A percentile compares a stretch with the other conserved stretches of the same genome.
phyloP scores from a whole-genome alignment of 345 rosid genomes.

The Limnanthes douglasii region DNA sequence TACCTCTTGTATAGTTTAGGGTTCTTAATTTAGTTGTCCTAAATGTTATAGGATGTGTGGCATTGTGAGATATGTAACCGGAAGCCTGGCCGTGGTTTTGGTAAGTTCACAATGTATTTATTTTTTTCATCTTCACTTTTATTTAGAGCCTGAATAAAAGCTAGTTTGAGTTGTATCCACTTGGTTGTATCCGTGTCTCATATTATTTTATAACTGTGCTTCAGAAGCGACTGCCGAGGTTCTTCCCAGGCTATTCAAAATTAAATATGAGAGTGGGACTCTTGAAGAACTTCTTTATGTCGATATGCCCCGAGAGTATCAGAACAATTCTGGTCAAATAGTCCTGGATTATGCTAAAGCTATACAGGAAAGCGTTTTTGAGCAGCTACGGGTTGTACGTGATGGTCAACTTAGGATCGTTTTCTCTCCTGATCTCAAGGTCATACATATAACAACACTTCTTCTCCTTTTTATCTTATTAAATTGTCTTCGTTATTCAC shows the following conservation, averaged over 20 bases:
- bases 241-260: constrained; percentile 97
- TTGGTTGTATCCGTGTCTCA: constrained; percentile 4
- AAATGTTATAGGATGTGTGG: constrained; percentile 80
- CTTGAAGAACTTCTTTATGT: constrained; percentile 88
- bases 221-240: constrained; percentile 95
- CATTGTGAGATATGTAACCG: constrained; percentile 96
- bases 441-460: constrained; percentile 8
- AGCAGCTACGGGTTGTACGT: constrained; percentile 98
- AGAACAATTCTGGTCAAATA: constrained; percentile 80
- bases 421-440: constrained; percentile 94
- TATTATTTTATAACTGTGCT: constrained; percentile 11
- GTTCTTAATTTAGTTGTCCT: constrained; percentile 1
- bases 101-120: constrained; percentile 23
- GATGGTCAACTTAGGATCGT: constrained; percentile 94
- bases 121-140: not conserved
- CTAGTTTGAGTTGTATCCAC: not conserved
- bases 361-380: constrained; percentile 97
- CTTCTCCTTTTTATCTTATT: not conserved
- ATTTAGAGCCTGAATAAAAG: not conserved
- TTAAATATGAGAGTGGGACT: constrained; percentile 97
- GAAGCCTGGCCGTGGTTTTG: constrained; percentile 98
- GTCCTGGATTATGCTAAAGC: constrained; percentile 98
- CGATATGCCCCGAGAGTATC: constrained; percentile 96
- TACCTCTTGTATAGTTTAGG: constrained; percentile 1
- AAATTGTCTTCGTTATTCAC: too few species aligned